Conservation (phyloP, 108 stramenopile species). For the Skeletonema marinoi region DNA sequence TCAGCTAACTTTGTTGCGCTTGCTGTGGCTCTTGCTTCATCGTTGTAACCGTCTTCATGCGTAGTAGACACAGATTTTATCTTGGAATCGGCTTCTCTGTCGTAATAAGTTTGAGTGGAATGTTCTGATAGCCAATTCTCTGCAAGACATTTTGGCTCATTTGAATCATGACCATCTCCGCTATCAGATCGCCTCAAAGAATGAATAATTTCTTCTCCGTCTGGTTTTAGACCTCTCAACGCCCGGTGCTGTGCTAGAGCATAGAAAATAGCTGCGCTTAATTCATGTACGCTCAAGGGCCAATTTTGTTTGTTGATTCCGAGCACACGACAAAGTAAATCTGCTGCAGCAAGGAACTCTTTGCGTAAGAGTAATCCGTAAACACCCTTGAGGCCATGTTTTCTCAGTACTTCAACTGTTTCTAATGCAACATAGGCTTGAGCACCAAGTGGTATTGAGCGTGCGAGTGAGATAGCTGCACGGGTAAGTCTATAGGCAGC, state of each 20-base stretch:
- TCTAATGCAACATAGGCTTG: conserved; percentile 90
- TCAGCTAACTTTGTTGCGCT: neutral
- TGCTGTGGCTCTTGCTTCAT: conserved; percentile 22
- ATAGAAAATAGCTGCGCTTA: conserved; percentile 97
- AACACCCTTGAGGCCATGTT: conserved; percentile 91
- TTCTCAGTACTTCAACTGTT: conserved; percentile 89
- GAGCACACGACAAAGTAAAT: conserved; percentile 78
- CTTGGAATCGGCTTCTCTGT: neutral
- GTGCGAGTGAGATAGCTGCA: conserved; percentile 74
- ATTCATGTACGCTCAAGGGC: conserved; percentile 90
- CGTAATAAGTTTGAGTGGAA: neutral
- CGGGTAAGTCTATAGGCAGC: conserved; percentile 68
- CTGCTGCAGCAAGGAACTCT: conserved; percentile 94
- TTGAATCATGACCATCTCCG: neutral
- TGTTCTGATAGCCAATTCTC: neutral
- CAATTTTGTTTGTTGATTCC: conserved; percentile 87
- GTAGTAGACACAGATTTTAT: neutral
- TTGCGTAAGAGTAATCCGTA: conserved; percentile 89
- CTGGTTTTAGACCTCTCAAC: conserved; percentile 84
- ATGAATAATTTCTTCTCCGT: conserved; percentile 85
- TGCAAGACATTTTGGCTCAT: neutral
- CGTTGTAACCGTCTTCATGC: neutral
- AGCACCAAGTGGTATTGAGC: conserved; percentile 83
- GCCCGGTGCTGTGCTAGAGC: conserved; percentile 91
- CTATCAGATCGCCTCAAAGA: conserved; percentile 30